Evolutionary conservation across 164 flowering plant species (phyloP), one percentile per base, ranked within the genome.

Genomic region (Annona cherimola): DNA sequence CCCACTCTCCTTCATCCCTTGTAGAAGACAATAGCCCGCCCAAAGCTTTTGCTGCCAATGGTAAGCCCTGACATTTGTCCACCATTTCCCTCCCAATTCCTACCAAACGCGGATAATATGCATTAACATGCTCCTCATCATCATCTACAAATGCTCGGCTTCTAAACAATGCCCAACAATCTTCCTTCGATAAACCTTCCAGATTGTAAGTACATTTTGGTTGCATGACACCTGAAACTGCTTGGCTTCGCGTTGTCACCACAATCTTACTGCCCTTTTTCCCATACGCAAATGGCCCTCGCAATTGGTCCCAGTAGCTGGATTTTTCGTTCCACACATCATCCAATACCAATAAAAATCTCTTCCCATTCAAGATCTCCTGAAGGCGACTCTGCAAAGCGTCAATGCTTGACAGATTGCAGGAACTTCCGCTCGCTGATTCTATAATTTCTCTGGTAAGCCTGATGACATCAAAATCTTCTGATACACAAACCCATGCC

Each of bases 241-340:
- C 45, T 55, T 61, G 42, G 41, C 64, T 73, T 5, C 74, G 55
- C 5, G 78, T 72, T 9, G 81, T 79, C n/a, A 76, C 65, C 14
- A 79, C 5, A 45, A 69, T 57, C 59, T 55, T 75, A 75, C 73
- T 75, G 26, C 77, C 73, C 26, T 35, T 57, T 12, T 5, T 65
- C 4, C 59, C 73, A 41, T 8, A 35, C 64, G 40, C 69, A 6
- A 75, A 55, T 2, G 68, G 73, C 55, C 9, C 55, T 20, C 45
- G 19, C 18, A 75, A 55, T 18, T 8, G 18, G 8, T 50, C 73
- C 73, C 69, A 75, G 6, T 55, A 57, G 8, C 4, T 16, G 20
- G 26, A 50, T 12, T 57, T 64, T 63, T 69, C 77, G 57, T 66
- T 75, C 73, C 77, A 70, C 26, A 75, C 69, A 69, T 75, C 73